Evolutionary conservation across 2,329 filamentous ascomycete genomes (phyloP).

Genomic region (Berkeleyomyces rouxiae): DNA sequence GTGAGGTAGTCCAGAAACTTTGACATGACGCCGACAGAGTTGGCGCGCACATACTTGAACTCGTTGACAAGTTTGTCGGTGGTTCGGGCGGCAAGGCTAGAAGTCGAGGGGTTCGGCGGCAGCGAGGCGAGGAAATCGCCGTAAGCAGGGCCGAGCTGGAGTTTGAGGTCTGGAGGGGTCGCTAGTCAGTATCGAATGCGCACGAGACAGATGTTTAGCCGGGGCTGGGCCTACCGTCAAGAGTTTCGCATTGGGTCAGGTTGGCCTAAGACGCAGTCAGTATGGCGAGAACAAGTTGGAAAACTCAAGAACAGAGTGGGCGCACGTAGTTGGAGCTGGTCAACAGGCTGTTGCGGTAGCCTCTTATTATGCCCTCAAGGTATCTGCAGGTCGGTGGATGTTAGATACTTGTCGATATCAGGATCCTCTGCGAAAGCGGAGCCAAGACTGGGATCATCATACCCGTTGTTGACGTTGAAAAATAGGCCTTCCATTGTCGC

Average conservation of each 20-base stretch:
- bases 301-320: neutral
- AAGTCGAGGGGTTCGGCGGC: conserved; percentile 92
- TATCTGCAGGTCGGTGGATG: conserved; percentile 41
- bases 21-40: conserved; percentile 76
- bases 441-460: conserved; percentile 19
- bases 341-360: conserved; percentile 87
- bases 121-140: conserved; percentile 91
- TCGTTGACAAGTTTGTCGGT: conserved; percentile 97
- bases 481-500: conserved; percentile 72
- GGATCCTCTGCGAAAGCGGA: neutral
- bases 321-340: conserved; percentile 63
- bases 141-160: conserved; percentile 90
- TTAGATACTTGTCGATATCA: neutral
- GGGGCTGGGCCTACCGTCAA: conserved; percentile 54
- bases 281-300: neutral
- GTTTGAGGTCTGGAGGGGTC: conserved; percentile 61
- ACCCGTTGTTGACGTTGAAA: conserved; percentile 92
- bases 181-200: neutral
- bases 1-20: conserved; percentile 98
- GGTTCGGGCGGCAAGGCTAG: conserved; percentile 81
- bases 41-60: conserved; percentile 89
- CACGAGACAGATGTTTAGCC: neutral
- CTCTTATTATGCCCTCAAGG: conserved; percentile 91
- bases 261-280: conserved; percentile 57
- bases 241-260: conserved; percentile 91